A percentile compares a stretch with the other conserved stretches of the same genome.
Conservation (phyloP, 495 filamentous ascomycete species). For the Collariella sp. region DNA sequence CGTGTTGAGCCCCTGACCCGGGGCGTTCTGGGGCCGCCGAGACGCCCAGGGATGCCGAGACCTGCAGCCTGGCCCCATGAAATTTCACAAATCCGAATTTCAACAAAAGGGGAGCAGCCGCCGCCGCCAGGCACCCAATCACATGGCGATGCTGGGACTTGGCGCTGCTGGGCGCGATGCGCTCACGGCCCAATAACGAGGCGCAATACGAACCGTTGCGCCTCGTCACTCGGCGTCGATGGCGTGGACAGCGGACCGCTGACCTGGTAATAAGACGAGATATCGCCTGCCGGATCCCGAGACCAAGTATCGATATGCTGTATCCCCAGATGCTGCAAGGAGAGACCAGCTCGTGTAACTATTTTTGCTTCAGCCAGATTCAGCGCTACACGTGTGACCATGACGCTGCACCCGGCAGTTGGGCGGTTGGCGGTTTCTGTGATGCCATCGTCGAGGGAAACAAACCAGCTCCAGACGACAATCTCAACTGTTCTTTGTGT, state of each 20-base stretch:
- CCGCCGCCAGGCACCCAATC: conserved; percentile 1
- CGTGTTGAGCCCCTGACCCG: conserved; percentile 7
- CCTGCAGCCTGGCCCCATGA: neutral
- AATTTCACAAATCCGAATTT: neutral
- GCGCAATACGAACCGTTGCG: neutral
- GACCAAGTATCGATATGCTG: neutral
- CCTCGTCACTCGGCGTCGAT: too few species aligned
- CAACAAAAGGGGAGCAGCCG: neutral
- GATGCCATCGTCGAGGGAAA: neutral
- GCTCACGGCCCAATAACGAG: neutral
- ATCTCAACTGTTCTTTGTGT: neutral
- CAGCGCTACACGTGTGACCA: neutral
- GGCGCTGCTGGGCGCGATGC: conserved; percentile 1
- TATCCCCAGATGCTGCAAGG: neutral
- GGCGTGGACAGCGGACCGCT: neutral
- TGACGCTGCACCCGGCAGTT: neutral
- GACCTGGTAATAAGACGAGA: neutral
- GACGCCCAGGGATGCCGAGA: neutral
- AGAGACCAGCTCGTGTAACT: conserved; percentile 4
- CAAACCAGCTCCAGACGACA: too few species aligned
- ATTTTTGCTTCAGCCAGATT: neutral
- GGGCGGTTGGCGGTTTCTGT: neutral
- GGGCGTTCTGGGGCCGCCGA: neutral
- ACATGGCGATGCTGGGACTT: neutral
- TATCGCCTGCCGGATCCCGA: neutral